Conservation (phyloP, 2,329 filamentous ascomycete species). For the Cytospora leucostoma region DNA sequence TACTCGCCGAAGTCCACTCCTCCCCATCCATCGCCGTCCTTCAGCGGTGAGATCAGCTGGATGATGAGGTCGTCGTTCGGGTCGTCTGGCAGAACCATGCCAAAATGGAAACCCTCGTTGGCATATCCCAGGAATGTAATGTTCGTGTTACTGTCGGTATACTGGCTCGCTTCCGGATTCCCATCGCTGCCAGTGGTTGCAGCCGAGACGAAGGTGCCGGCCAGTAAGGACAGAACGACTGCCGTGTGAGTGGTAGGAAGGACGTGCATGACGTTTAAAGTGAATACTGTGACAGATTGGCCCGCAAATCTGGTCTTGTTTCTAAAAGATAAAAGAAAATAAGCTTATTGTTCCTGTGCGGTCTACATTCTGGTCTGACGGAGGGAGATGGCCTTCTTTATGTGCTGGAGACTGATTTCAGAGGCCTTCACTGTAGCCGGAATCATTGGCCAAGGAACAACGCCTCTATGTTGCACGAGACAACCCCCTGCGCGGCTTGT, state of each 20-base stretch:
- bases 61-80: slow-evolving; percentile 25
- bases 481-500: background rate
- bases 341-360: slow-evolving; percentile 4
- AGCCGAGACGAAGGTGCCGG: background rate
- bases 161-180: slow-evolving; percentile 14
- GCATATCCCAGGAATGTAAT: slow-evolving; percentile 28
- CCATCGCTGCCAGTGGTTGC: slow-evolving; percentile 19
- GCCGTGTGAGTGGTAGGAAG: slow-evolving; percentile 8
- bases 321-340: background rate
- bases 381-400: slow-evolving; percentile 14
- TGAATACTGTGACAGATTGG: slow-evolving; percentile 21
- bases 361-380: background rate
- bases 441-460: slow-evolving; percentile 15
- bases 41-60: slow-evolving; percentile 28
- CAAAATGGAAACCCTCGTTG: slow-evolving; percentile 23
- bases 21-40: slow-evolving; percentile 25
- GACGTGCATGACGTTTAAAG: slow-evolving; percentile 12
- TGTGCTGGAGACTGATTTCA: slow-evolving; percentile 1
- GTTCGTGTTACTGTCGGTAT: slow-evolving; percentile 24
- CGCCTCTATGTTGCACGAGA: background rate
- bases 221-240: slow-evolving; percentile 16
- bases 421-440: background rate
- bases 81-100: slow-evolving; percentile 26
- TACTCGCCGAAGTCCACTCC: slow-evolving; percentile 25
- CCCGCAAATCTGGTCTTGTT: slow-evolving; percentile 18